phyloP scores from a whole-genome alignment of 2,329 filamentous ascomycete genomes.

The Pseudogymnoascus sp. region DNA sequence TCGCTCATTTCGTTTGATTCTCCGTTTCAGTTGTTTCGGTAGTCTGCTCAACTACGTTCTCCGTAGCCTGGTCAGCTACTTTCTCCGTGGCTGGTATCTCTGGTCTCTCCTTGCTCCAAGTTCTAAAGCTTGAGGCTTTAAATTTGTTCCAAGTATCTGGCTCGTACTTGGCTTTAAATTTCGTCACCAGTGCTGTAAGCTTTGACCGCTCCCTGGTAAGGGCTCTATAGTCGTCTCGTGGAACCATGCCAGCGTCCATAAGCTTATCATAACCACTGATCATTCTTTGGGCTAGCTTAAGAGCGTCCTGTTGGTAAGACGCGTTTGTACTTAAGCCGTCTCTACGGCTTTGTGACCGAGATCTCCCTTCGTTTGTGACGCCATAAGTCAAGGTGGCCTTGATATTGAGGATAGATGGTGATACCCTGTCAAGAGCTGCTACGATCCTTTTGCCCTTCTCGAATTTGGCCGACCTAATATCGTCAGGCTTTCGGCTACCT shows the following conservation, averaged over 20 bases:
- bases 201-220: constrained; percentile 24
- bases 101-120: constrained; percentile 21
- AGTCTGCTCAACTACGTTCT: not conserved
- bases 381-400: constrained; percentile 21
- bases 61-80: not conserved
- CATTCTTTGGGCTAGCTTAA: constrained; percentile 25
- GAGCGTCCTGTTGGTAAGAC: constrained; percentile 15
- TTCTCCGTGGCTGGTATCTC: not conserved
- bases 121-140: constrained; percentile 20
- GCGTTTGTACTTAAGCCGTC: not conserved
- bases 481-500: not conserved
- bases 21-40: not conserved
- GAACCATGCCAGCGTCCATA: constrained; percentile 23
- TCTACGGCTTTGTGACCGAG: not conserved
- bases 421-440: constrained; percentile 41
- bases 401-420: constrained; percentile 23
- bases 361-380: constrained; percentile 12
- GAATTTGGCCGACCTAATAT: constrained; percentile 28
- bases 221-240: constrained; percentile 13
- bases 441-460: constrained; percentile 45
- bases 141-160: constrained; percentile 6
- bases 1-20: not conserved
- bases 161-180: constrained; percentile 19
- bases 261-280: constrained; percentile 29
- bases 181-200: constrained; percentile 31